Conservation (phyloP, 2,329 filamentous ascomycete genomes). For the Botrytis cinerea region DNA sequence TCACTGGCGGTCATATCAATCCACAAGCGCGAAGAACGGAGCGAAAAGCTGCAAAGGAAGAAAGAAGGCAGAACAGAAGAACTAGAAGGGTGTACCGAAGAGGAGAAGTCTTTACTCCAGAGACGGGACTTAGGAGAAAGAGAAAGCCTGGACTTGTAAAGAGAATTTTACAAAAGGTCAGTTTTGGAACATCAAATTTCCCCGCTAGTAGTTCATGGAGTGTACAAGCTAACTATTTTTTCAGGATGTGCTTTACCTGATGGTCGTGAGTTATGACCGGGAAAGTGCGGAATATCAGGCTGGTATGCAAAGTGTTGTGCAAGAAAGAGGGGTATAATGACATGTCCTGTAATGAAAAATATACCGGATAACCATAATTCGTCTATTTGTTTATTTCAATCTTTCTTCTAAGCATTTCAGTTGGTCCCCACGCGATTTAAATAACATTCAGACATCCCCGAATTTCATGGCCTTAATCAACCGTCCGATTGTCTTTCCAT, state of each 20-base stretch:
- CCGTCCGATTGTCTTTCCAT: not conserved
- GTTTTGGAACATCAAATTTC: not conserved
- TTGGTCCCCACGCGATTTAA: not conserved
- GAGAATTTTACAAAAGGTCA: slow-evolving; percentile 41
- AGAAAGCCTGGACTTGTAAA: slow-evolving; percentile 31
- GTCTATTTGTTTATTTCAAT: not conserved
- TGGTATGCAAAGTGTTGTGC: slow-evolving; percentile 10
- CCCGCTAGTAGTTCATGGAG: not conserved
- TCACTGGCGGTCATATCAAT: slow-evolving; percentile 49
- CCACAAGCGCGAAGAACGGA: slow-evolving; percentile 20
- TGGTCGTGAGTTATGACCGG: slow-evolving; percentile 47
- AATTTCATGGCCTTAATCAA: not conserved
- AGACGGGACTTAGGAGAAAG: slow-evolving; percentile 24
- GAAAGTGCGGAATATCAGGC: slow-evolving; percentile 11
- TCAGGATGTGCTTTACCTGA: slow-evolving; percentile 53
- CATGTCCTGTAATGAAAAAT: not conserved
- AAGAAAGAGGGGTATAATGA: not conserved
- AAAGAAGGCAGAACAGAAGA: slow-evolving; percentile 20
- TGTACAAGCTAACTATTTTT: slow-evolving; percentile 18
- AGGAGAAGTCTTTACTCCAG: slow-evolving; percentile 27
- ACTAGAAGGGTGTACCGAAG: slow-evolving; percentile 21
- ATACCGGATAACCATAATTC: not conserved
- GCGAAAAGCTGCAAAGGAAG: not conserved
- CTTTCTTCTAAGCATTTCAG: not conserved
- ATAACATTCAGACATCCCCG: not conserved